Percentiles rank a stretch among this genome's conserved stretches.
Conservation (phyloP, 306 rosid species). For the Quercus dentata region DNA sequence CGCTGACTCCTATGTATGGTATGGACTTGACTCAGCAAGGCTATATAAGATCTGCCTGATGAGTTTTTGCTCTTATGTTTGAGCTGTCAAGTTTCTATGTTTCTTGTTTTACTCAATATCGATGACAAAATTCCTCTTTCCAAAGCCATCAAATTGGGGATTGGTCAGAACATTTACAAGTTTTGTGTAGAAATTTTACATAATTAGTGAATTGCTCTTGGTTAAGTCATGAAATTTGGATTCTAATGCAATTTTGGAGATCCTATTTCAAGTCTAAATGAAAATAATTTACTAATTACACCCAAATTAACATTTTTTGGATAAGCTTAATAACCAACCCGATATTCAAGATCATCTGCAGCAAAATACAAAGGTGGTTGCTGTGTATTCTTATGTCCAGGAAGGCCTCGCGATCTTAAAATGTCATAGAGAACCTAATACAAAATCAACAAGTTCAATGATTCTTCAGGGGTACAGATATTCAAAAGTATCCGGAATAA, state of each 20-base stretch:
- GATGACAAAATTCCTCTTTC: background rate
- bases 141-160: background rate
- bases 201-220: background rate
- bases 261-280: background rate
- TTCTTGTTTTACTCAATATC: background rate
- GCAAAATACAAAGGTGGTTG: constrained; percentile 39
- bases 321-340: constrained; percentile 13
- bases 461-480: background rate
- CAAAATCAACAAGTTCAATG: constrained; percentile 5
- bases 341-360: constrained; percentile 39
- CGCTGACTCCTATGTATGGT: too few species aligned
- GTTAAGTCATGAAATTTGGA: background rate
- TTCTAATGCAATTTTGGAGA: too few species aligned
- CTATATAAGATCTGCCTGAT: too few species aligned
- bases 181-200: background rate
- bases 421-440: constrained; percentile 33
- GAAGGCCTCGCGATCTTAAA: constrained; percentile 35
- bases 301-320: background rate
- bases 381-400: constrained; percentile 14
- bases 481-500: background rate
- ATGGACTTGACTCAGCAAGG: too few species aligned
- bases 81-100: too few species aligned
- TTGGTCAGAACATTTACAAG: background rate
- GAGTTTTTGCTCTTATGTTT: too few species aligned
- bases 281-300: background rate